These are phyloP conservation scores for Phaeosphaeria sp. DNA, from an alignment of 2,329 filamentous ascomycete genomes.

Conservation along the genomic window DNA sequence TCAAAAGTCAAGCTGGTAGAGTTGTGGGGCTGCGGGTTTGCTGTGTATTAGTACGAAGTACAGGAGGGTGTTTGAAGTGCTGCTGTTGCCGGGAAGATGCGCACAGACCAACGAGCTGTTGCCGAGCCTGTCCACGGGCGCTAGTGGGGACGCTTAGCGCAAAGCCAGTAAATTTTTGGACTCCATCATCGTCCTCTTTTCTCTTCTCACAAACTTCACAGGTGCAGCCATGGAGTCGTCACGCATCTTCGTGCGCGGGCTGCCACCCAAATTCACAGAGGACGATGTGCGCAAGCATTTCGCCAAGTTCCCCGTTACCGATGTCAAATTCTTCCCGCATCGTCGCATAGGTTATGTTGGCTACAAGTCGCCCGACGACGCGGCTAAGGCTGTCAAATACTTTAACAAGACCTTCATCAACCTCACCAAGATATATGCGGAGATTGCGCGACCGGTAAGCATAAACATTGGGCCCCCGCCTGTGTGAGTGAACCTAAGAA, in stretches of 20 bases:
- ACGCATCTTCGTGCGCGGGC: constrained; percentile 73
- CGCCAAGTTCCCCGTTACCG: constrained; percentile 79
- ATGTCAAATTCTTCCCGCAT: constrained; percentile 88
- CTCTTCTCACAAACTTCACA: constrained; percentile 2
- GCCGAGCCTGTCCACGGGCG: constrained; percentile 2
- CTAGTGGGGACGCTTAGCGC: constrained; percentile 11
- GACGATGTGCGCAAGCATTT: constrained; percentile 91
- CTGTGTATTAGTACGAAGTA: constrained; percentile 11
- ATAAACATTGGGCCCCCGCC: not conserved
- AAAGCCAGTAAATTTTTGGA: constrained; percentile 15
- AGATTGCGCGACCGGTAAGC: constrained; percentile 81
- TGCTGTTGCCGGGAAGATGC: not conserved
- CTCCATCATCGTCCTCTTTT: not conserved
- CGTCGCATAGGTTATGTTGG: constrained; percentile 95
- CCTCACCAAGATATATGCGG: constrained; percentile 92
- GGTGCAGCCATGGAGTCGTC: constrained; percentile 71
- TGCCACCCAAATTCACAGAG: constrained; percentile 85
- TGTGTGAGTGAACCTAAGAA: constrained; percentile 32
- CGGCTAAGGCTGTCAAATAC: constrained; percentile 84
- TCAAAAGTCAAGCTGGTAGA: constrained; percentile 5
- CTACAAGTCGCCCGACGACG: constrained; percentile 83
- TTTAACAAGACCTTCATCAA: constrained; percentile 96
- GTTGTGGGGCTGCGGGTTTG: constrained; percentile 21
- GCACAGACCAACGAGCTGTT: constrained; percentile 2
- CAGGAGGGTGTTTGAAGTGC: not conserved